These are phyloP conservation scores for Onygena corvina DNA, from an alignment of 2,329 filamentous ascomycete genomes.

Conservation along the genomic window DNA sequence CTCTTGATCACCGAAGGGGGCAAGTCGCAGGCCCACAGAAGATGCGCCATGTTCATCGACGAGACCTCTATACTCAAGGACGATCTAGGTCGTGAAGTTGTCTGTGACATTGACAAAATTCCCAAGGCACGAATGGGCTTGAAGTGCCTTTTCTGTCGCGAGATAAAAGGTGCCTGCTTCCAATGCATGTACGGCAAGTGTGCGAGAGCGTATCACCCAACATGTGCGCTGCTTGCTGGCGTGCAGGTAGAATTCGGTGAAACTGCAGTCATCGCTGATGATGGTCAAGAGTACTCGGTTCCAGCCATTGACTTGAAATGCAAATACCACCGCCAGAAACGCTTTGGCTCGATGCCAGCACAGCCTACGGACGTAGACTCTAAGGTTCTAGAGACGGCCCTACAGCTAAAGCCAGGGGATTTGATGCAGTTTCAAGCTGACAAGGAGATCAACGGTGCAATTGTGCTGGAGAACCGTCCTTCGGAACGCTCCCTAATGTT, in stretches of 20 bases:
- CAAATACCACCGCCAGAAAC: conserved; percentile 82
- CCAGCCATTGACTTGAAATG: conserved; percentile 89
- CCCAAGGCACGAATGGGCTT: conserved; percentile 78
- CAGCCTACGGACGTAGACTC: conserved; percentile 58
- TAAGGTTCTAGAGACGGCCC: conserved; percentile 56
- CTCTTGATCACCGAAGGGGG: conserved; percentile 82
- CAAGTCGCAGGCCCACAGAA: conserved; percentile 64
- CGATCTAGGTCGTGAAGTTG: conserved; percentile 55
- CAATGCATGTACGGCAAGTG: conserved; percentile 95
- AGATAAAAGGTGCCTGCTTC: conserved; percentile 89
- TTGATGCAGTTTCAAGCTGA: conserved; percentile 75
- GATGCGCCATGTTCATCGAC: conserved; percentile 82
- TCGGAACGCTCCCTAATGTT: conserved; percentile 66
- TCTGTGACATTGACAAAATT: conserved; percentile 69
- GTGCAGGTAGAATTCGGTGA: conserved; percentile 82
- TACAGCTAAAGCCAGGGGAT: conserved; percentile 56
- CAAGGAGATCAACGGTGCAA: conserved; percentile 81
- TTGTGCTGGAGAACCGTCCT: conserved; percentile 69
- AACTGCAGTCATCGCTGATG: conserved; percentile 75
- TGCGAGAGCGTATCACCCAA: conserved; percentile 83
- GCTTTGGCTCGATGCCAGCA: conserved; percentile 61
- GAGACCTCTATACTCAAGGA: conserved; percentile 75
- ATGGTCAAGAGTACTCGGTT: conserved; percentile 84
- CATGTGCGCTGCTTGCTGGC: conserved; percentile 81
- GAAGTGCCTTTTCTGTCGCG: conserved; percentile 89